Evolutionary conservation across 768 basidiomycete genomes (phyloP).

Genomic region (Pulveroboletus sp.): DNA sequence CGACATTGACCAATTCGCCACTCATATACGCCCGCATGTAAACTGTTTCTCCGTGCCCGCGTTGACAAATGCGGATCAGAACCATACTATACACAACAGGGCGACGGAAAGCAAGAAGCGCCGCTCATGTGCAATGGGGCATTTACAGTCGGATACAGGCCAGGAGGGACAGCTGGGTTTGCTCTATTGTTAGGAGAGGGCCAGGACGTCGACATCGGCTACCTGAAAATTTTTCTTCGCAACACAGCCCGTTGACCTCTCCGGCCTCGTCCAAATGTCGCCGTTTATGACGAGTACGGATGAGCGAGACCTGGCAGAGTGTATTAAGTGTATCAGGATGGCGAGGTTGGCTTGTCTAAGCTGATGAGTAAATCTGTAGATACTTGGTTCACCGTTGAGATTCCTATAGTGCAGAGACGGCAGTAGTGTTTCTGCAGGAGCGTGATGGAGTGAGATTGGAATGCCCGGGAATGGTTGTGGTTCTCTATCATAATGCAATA

Average conservation of each 20-base stretch:
- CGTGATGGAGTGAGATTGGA: too few relatives aligned
- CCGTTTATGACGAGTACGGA: slow-evolving; percentile 29
- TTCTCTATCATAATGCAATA: too few relatives aligned
- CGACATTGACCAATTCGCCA: too few relatives aligned
- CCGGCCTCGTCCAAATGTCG: slow-evolving; percentile 32
- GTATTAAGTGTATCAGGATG: background rate
- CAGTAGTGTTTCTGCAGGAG: too few relatives aligned
- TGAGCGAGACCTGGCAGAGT: background rate
- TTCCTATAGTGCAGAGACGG: slow-evolving; percentile 19
- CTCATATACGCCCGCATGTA: too few relatives aligned
- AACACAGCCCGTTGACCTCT: slow-evolving; percentile 34
- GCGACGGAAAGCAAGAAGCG: background rate
- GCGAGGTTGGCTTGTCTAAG: background rate
- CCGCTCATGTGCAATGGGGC: slow-evolving; percentile 5
- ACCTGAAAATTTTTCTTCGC: slow-evolving; percentile 45
- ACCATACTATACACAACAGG: slow-evolving; percentile 6
- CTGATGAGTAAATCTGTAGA: background rate
- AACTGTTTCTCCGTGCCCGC: background rate
- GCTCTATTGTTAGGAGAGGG: slow-evolving; percentile 13
- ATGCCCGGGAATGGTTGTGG: too few relatives aligned
- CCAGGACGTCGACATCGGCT: slow-evolving; percentile 38
- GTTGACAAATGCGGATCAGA: slow-evolving; percentile 6
- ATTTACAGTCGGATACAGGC: slow-evolving; percentile 42
- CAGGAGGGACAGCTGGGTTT: slow-evolving; percentile 16
- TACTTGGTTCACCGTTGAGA: slow-evolving; percentile 17